Percentiles rank a stretch among this genome's conserved stretches.
Conservation (phyloP, 441 rosid species). For the Mallotus japonicus region DNA sequence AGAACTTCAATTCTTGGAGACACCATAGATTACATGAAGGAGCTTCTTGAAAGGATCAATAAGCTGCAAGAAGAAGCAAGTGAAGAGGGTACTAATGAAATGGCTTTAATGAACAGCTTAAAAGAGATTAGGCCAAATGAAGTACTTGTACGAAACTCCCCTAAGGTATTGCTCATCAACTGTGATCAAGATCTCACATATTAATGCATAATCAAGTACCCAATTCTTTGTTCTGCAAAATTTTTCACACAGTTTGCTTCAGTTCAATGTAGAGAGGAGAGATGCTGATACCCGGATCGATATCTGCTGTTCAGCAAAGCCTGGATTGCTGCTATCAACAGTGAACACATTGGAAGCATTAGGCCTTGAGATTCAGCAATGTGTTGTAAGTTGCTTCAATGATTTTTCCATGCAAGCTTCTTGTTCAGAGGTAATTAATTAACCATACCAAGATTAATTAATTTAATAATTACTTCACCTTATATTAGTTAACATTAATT, state of each 20-base stretch:
- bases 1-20: constrained; percentile 95
- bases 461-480: not conserved
- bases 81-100: constrained; percentile 38
- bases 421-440: constrained; percentile 63
- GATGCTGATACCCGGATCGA: constrained; percentile 57
- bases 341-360: constrained; percentile 74
- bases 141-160: constrained; percentile 65
- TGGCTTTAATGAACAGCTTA: constrained; percentile 38
- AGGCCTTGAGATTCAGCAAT: constrained; percentile 91
- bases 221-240: not conserved
- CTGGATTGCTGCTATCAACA: constrained; percentile 76
- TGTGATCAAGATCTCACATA: not conserved
- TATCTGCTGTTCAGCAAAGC: constrained; percentile 76
- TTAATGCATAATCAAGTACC: not conserved
- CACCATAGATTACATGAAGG: constrained; percentile 92
- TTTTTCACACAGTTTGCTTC: constrained; percentile 19
- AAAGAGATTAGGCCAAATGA: constrained; percentile 58
- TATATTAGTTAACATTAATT: not conserved
- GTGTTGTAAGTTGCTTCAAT: constrained; percentile 87
- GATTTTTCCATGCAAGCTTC: constrained; percentile 96
- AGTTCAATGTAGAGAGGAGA: constrained; percentile 76
- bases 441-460: not conserved
- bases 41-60: constrained; percentile 78
- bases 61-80: constrained; percentile 59
- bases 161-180: constrained; percentile 50